Percentiles rank a stretch among this genome's conserved stretches.
Evolutionary conservation across 768 basidiomycete genomes (phyloP).

Genomic region (Strobilomyces echinocephalus): DNA sequence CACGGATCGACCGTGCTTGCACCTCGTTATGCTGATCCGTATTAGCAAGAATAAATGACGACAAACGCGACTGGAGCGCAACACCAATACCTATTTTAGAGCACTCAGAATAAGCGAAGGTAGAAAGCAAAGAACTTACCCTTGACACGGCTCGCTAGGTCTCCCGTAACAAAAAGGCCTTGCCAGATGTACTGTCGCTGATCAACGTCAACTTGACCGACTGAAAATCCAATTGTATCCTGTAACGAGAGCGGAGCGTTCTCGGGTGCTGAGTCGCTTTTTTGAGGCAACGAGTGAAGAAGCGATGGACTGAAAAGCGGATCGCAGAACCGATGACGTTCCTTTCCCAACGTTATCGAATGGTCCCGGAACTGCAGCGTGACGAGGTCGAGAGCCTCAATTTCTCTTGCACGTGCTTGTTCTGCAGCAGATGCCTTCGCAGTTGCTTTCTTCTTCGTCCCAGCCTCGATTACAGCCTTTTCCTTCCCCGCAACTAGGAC

Average conservation of each 20-base stretch:
- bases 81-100: slow-evolving; percentile 48
- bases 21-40: slow-evolving; percentile 66
- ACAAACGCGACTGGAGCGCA: slow-evolving; percentile 68
- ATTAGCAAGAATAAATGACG: slow-evolving; percentile 54
- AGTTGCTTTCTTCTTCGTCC: slow-evolving; percentile 71
- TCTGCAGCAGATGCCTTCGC: slow-evolving; percentile 74
- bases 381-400: slow-evolving; percentile 79
- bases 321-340: slow-evolving; percentile 87
- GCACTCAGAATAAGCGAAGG: not conserved
- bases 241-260: slow-evolving; percentile 46
- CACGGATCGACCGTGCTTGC: slow-evolving; percentile 61
- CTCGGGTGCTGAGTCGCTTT: slow-evolving; percentile 22
- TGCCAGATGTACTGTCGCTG: slow-evolving; percentile 71
- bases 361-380: slow-evolving; percentile 68
- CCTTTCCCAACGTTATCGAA: slow-evolving; percentile 75
- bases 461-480: slow-evolving; percentile 80
- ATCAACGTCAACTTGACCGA: slow-evolving; percentile 57
- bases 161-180: slow-evolving; percentile 77
- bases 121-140: slow-evolving; percentile 39
- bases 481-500: slow-evolving; percentile 89
- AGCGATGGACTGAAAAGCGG: slow-evolving; percentile 76
- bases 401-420: slow-evolving; percentile 75
- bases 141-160: slow-evolving; percentile 65
- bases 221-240: slow-evolving; percentile 60
- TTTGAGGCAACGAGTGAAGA: slow-evolving; percentile 36